Base-by-base conservation (phyloP, 192 early-diverging fungal species). In the Cladochytrium replicatum region DNA sequence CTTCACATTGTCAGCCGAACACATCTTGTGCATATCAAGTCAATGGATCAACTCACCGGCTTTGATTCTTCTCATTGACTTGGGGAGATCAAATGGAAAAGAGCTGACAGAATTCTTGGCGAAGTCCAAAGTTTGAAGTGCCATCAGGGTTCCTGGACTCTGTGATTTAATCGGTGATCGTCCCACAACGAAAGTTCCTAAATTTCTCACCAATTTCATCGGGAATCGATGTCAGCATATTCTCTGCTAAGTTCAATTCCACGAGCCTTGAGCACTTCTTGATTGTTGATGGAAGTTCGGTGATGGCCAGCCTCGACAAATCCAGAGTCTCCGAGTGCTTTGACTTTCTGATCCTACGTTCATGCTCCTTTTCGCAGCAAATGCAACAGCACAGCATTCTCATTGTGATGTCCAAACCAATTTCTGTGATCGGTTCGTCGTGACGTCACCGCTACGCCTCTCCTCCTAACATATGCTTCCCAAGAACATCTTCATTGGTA, bases 61-160 rank as follows among this genome's bases (percentile, higher is more conserved):
- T 31, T 66, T 24, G 27, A 68, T 44, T 31, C 61, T 61, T 15
- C 56, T 44, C 23, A 73, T 28, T 19, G 47, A 41, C 8, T 32
- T 46, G n/a, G 71, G 71, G 3, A 73, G 41, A 8, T 34, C 19
- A 17, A 54, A 54, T 11, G 71, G 69, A 61, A 73, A 73, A 55
- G 52, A 72, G 29, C 58, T 72, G 40, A 73, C 50, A 29, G 55
- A 54, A 52, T 71, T 73, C 29, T 64, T 38, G 4, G 60, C 55
- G 38, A 71, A 58, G 29, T 72, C 55, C 24, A 73, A 40, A 21
- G 40, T 41, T 19, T 64, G 46, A 5, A 73, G 58, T 15, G 29
- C 23, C 6, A 25, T 41, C 6, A 61, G 58, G n/a, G 40, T 23
- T 3, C 57, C 57, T 58, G 26, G 41, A 9, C 7, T 3, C 31